A percentile compares a stretch with the other conserved stretches of the same genome.
Conservation (phyloP, 2,329 filamentous ascomycete species). For the Trichoderma endophyticum region DNA sequence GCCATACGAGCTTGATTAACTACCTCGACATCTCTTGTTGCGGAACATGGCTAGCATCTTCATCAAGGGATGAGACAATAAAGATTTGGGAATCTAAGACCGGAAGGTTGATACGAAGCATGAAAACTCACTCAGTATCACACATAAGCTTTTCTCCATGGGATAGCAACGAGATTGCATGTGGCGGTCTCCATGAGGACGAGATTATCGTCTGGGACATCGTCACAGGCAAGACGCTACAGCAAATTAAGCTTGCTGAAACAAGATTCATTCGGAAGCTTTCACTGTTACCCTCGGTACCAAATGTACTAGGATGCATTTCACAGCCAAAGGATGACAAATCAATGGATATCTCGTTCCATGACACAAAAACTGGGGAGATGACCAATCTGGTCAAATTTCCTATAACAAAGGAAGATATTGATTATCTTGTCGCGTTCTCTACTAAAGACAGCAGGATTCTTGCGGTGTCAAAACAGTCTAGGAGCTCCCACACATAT, state of each 20-base stretch:
- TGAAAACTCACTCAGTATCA: not conserved
- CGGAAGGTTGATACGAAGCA: not conserved
- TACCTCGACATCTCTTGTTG: not conserved
- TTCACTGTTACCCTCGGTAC: not conserved
- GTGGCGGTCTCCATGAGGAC: not conserved
- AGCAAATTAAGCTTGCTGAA: not conserved
- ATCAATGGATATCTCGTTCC: not conserved
- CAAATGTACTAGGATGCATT: not conserved
- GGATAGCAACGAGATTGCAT: not conserved
- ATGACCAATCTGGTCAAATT: not conserved
- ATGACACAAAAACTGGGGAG: not conserved
- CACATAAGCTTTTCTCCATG: not conserved
- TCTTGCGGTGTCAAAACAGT: no score
- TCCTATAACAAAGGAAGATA: no score
- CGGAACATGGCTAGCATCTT: not conserved
- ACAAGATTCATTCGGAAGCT: no score
- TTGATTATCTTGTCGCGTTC: not conserved
- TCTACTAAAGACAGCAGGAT: not conserved
- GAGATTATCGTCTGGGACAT: not conserved
- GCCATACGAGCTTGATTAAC: not conserved
- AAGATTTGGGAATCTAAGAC: not conserved
- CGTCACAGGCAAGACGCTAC: not conserved
- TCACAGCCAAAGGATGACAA: not conserved
- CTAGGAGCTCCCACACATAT: not conserved
- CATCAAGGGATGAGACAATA: not conserved